Evolutionary conservation across 257 asterid species (phyloP), one percentile per base, ranked within the genome.

Genomic region (Leptodermis oblonga): DNA sequence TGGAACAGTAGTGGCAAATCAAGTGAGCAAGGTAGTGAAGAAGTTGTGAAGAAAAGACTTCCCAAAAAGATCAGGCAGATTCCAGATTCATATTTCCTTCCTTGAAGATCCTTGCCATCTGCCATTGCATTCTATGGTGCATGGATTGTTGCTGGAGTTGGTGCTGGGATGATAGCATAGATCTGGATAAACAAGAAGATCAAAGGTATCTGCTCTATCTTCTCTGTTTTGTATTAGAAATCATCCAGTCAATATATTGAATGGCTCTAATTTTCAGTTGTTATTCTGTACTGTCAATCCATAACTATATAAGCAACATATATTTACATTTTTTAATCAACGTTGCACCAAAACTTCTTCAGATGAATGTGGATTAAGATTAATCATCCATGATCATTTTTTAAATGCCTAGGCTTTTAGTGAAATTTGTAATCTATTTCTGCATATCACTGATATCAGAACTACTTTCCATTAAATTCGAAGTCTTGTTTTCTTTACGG

Each of bases 141-240:
- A 7, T 88, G 85, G 67, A 87, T 90, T 72, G 91, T 83, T 75
- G 96, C 84, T 71, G 99, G 99, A 51, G 59, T 90, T 76, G 95
- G 96, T 43, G 91, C 96, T 28, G 97, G 96, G 68, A 90, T 93
- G 96, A 77, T 88, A 52, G 73, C 80, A 3, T 96, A 93, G 78
- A 66, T 71, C 65, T 90, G 95, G 97, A 83, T 93, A 22, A 86
- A 90, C 68, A 93, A 88, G 78, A 88, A 90, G 80, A 83, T 91
- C 65, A 76, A 80, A 87, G 96, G 98, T 92, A 70, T 45, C 61
- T 46, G 1, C 48, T 49, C 26, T 22, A 17, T 25, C 12, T 49
- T 49, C 33, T n/a, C 17, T 48, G 60, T 33, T 31, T 49, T 12
- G 5, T 10, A 5, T 4, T 20, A 22, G 6, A 18, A 10, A 18